phyloP scores from a whole-genome alignment of 768 basidiomycete species.

The Rhizopogon rudus region DNA sequence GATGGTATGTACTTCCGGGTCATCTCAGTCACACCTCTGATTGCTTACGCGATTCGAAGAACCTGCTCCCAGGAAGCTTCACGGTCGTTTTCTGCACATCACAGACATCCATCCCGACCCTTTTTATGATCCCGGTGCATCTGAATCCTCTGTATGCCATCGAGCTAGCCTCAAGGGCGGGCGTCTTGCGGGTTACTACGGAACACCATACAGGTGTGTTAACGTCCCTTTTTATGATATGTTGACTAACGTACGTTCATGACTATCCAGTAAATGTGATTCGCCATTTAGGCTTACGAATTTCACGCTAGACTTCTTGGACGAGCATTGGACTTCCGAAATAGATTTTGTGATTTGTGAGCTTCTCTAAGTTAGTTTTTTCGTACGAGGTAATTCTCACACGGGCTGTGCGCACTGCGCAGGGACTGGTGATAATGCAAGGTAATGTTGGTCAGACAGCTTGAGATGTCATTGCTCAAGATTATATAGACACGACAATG shows the following conservation, averaged over 20 bases:
- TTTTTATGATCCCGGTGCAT: constrained; percentile 46
- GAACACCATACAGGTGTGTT: constrained; percentile 62
- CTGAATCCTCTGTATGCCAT: constrained; percentile 61
- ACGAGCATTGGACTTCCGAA: constrained; percentile 72
- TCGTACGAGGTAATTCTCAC: neutral
- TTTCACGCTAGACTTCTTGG: constrained; percentile 74
- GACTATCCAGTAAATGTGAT: constrained; percentile 64
- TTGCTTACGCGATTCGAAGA: neutral
- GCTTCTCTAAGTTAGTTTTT: constrained; percentile 13
- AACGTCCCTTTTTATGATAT: neutral
- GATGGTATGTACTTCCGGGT: neutral
- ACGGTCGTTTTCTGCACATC: constrained; percentile 77
- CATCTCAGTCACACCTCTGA: neutral
- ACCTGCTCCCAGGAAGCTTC: constrained; percentile 39
- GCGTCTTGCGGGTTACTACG: constrained; percentile 54
- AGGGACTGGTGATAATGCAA: constrained; percentile 79
- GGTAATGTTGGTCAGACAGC: constrained; percentile 28
- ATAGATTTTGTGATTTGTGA: constrained; percentile 87
- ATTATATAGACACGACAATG: constrained; percentile 69
- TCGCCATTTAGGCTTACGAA: constrained; percentile 74
- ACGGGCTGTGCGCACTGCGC: neutral
- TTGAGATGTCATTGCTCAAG: neutral
- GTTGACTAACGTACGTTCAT: no score
- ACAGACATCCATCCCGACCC: constrained; percentile 84
- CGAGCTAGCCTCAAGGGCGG: constrained; percentile 49